Evolutionary conservation across 805 yeast species (phyloP).

Genomic region (Metschnikowia santaceciliae): DNA sequence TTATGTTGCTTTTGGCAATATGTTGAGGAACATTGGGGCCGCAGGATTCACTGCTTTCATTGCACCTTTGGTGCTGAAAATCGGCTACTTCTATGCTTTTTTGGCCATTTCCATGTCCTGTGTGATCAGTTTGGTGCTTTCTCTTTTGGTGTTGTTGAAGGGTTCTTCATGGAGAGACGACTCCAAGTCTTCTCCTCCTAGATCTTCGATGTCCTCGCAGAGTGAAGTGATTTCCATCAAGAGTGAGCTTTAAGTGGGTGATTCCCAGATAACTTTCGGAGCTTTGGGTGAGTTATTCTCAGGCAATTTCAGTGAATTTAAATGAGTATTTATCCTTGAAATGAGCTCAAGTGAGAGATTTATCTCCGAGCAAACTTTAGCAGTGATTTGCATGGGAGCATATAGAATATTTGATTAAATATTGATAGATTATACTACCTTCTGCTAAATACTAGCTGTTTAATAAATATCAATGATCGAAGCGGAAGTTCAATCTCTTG

Average conservation of each 20-base stretch:
- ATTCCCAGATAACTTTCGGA: no score
- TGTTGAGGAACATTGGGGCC: slow-evolving; percentile 51
- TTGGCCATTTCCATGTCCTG: slow-evolving; percentile 9
- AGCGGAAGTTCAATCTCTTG: slow-evolving; percentile 50
- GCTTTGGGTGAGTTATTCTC: no score
- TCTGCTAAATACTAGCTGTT: no score
- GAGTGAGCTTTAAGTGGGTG: not conserved
- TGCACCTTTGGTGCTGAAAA: slow-evolving; percentile 25
- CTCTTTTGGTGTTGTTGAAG: slow-evolving; percentile 7
- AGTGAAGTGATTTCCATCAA: not conserved
- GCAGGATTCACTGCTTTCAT: slow-evolving; percentile 49
- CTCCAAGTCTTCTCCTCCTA: not conserved
- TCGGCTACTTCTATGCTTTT: slow-evolving; percentile 31
- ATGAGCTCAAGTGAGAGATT: no score
- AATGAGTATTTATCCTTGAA: no score
- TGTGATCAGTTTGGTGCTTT: slow-evolving; percentile 8
- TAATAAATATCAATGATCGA: slow-evolving; percentile 21
- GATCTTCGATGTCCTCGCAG: slow-evolving; percentile 2
- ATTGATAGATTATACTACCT: no score
- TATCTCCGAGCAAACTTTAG: no score
- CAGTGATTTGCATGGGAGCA: no score
- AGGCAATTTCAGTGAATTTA: no score
- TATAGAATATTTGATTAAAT: no score
- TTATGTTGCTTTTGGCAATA: slow-evolving; percentile 50
- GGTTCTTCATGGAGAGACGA: slow-evolving; percentile 10